A percentile compares a stretch with the other conserved stretches of the same genome.
These are phyloP conservation scores for Papiliotrema terrestris DNA, from an alignment of 1,284 basidiomycete species.

Conservation along the genomic window DNA sequence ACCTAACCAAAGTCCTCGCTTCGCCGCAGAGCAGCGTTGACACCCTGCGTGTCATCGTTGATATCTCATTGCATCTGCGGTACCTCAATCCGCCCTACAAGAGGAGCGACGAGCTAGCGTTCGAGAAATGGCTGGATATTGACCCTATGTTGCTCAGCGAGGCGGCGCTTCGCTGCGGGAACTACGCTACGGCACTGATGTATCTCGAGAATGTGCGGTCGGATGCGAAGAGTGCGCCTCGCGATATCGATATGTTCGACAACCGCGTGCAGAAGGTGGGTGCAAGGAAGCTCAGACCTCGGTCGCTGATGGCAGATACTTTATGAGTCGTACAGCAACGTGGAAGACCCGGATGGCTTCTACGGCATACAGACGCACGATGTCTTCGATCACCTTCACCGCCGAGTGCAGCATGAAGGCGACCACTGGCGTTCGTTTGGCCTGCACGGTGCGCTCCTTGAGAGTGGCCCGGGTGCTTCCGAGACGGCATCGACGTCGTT, in stretches of 20 bases:
- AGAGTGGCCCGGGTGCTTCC: slow-evolving; percentile 53
- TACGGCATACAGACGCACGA: slow-evolving; percentile 84
- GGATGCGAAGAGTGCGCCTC: slow-evolving; percentile 40
- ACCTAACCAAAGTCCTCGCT: slow-evolving; percentile 55
- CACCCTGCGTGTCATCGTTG: slow-evolving; percentile 59
- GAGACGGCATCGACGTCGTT: slow-evolving; percentile 4
- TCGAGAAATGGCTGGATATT: slow-evolving; percentile 80
- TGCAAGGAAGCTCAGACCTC: not conserved
- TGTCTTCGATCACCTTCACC: slow-evolving; percentile 70
- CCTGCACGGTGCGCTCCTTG: slow-evolving; percentile 79
- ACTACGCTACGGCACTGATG: slow-evolving; percentile 82
- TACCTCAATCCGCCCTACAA: slow-evolving; percentile 55
- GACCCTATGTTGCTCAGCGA: slow-evolving; percentile 69
- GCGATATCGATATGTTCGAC: slow-evolving; percentile 13
- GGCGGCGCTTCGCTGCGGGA: slow-evolving; percentile 71
- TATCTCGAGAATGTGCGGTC: slow-evolving; percentile 81
- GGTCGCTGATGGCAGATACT: slow-evolving; percentile 61
- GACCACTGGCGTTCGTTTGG: slow-evolving; percentile 88
- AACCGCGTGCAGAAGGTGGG: slow-evolving; percentile 33
- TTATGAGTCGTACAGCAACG: slow-evolving; percentile 88
- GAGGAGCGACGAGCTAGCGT: slow-evolving; percentile 56
- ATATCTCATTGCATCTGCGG: slow-evolving; percentile 76
- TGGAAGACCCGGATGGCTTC: slow-evolving; percentile 97
- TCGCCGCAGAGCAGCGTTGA: slow-evolving; percentile 13
- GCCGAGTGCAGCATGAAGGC: slow-evolving; percentile 84